Percentiles rank a stretch among this genome's conserved stretches.
These are phyloP conservation scores for Acacia melanoxylon DNA, from an alignment of 306 rosid genomes.

Conservation along the genomic window DNA sequence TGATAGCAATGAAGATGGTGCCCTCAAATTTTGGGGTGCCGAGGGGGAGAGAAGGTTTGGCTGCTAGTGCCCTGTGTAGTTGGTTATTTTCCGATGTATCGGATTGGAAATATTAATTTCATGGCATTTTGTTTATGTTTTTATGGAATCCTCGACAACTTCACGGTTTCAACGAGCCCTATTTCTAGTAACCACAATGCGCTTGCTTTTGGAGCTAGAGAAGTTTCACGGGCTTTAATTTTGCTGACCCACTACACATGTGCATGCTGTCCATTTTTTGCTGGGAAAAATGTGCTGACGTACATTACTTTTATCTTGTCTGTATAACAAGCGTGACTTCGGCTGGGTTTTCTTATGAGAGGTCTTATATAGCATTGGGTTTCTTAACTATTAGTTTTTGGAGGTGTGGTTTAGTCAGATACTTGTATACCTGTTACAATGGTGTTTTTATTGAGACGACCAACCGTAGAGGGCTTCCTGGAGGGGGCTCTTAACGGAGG, in stretches of 20 bases:
- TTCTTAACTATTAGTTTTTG: too few relatives aligned
- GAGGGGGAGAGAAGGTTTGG: constrained; percentile 40
- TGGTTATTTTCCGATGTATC: constrained; percentile 43
- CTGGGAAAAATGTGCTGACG: constrained; percentile 1
- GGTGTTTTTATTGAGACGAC: too few relatives aligned
- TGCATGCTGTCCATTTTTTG: background rate
- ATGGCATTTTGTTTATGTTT: constrained; percentile 45
- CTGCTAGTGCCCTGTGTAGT: constrained; percentile 36
- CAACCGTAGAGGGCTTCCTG: too few relatives aligned
- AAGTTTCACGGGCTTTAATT: constrained; percentile 32
- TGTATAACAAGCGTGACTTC: too few relatives aligned
- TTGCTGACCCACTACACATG: constrained; percentile 13
- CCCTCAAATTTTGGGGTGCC: constrained; percentile 24
- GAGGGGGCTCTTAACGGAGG: too few relatives aligned
- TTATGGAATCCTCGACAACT: constrained; percentile 24
- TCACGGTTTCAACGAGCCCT: constrained; percentile 36
- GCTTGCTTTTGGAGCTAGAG: constrained; percentile 39
- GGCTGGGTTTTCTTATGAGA: too few relatives aligned
- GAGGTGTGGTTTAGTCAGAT: too few relatives aligned
- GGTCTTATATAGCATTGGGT: too few relatives aligned
- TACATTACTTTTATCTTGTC: background rate
- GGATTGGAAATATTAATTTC: constrained; percentile 49
- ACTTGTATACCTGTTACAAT: too few relatives aligned
- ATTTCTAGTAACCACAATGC: constrained; percentile 30
- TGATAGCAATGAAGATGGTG: constrained; percentile 28